Evolutionary conservation across 345 rosid species (phyloP).

Genomic region (Aquilaria malaccensis): DNA sequence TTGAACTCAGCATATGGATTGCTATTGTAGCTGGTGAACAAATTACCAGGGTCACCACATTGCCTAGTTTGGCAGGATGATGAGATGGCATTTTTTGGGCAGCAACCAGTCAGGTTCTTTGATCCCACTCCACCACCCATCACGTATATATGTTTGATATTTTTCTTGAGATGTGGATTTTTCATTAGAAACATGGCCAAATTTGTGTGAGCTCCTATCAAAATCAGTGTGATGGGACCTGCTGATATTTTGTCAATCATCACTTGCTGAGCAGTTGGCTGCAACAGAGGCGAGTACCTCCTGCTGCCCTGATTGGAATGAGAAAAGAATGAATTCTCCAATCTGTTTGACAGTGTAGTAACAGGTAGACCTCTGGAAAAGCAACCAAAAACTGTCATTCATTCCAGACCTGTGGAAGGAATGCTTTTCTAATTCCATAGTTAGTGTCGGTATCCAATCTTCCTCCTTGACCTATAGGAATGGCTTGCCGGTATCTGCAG

Average conservation of each 20-base stretch:
- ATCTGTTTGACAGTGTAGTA: neutral
- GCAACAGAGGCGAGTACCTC: constrained; percentile 64
- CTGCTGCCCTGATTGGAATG: constrained; percentile 58
- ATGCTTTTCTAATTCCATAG: constrained; percentile 61
- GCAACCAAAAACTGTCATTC: neutral
- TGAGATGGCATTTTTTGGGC: constrained; percentile 34
- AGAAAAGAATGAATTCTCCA: constrained; percentile 4
- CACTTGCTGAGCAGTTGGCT: constrained; percentile 78
- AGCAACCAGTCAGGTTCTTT: constrained; percentile 56
- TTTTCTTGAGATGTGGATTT: constrained; percentile 63
- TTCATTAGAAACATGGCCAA: constrained; percentile 70
- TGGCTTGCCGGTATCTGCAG: constrained; percentile 85
- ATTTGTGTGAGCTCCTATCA: constrained; percentile 75
- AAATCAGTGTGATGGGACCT: constrained; percentile 54
- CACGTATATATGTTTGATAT: constrained; percentile 61
- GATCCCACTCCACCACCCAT: constrained; percentile 94
- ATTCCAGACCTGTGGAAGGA: constrained; percentile 70
- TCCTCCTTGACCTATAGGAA: constrained; percentile 70
- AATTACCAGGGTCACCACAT: constrained; percentile 67
- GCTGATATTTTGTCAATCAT: constrained; percentile 53
- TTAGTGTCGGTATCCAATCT: constrained; percentile 59
- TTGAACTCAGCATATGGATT: constrained; percentile 94
- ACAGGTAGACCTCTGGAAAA: neutral
- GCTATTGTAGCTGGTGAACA: constrained; percentile 57
- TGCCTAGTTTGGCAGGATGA: constrained; percentile 43